Percentiles rank a stretch among this genome's conserved stretches.
These are phyloP conservation scores for Lactifluus rugatus DNA, from an alignment of 768 basidiomycete species.

Conservation along the genomic window DNA sequence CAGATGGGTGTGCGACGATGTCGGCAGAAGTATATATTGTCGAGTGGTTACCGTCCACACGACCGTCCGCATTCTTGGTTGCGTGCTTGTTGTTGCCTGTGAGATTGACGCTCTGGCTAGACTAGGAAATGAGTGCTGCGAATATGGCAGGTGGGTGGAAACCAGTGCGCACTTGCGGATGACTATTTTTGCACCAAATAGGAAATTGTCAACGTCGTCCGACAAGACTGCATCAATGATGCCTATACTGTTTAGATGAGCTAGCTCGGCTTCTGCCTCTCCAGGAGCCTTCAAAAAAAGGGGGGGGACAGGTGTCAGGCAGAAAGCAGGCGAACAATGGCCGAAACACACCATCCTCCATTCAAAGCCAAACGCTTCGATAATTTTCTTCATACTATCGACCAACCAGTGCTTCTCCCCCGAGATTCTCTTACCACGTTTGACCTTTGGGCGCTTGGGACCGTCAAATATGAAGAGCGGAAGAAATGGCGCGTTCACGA, in stretches of 20 bases:
- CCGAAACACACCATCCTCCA: slow-evolving; percentile 49
- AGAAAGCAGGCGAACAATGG: slow-evolving; percentile 5
- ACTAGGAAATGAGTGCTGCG: not conserved
- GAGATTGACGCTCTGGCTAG: slow-evolving; percentile 59
- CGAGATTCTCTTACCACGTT: slow-evolving; percentile 66
- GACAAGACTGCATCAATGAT: slow-evolving; percentile 83
- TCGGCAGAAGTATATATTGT: slow-evolving; percentile 31
- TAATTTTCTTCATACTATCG: slow-evolving; percentile 68
- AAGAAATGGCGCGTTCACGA: slow-evolving; percentile 70
- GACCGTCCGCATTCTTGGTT: slow-evolving; percentile 53
- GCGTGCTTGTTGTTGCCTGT: slow-evolving; percentile 62
- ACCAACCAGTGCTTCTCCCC: slow-evolving; percentile 54
- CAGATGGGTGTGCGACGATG: slow-evolving; percentile 36
- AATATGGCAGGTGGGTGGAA: not conserved
- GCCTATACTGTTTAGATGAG: slow-evolving; percentile 72
- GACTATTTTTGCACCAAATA: slow-evolving; percentile 79
- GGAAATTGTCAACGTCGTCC: slow-evolving; percentile 88
- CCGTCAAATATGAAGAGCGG: slow-evolving; percentile 93
- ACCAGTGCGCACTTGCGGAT: slow-evolving; percentile 60
- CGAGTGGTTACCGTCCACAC: slow-evolving; percentile 64
- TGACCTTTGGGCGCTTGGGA: slow-evolving; percentile 69
- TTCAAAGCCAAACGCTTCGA: slow-evolving; percentile 73
- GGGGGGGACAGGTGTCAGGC: slow-evolving; percentile 21
- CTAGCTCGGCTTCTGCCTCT: slow-evolving; percentile 91
- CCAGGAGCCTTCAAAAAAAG: slow-evolving; percentile 63